phyloP scores from a whole-genome alignment of 2,329 filamentous ascomycete species.

The Aspergillus sp. region DNA sequence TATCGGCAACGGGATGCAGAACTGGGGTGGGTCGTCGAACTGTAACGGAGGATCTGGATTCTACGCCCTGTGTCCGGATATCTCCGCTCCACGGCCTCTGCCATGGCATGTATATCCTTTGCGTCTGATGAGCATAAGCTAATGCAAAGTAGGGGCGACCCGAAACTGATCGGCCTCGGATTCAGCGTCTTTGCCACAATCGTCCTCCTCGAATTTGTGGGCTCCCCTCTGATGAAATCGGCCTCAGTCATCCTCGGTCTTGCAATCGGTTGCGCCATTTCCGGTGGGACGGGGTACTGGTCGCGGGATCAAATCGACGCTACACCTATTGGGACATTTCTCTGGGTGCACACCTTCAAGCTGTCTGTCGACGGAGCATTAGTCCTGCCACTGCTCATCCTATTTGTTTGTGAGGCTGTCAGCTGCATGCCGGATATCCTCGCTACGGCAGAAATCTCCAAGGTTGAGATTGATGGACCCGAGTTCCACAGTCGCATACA shows the following conservation, averaged over 20 bases:
- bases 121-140: background rate
- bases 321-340: slow-evolving; percentile 67
- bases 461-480: slow-evolving; percentile 64
- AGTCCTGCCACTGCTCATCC: slow-evolving; percentile 61
- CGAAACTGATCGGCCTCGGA: slow-evolving; percentile 78
- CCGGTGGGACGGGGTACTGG: slow-evolving; percentile 78
- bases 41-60: slow-evolving; percentile 63
- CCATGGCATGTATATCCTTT: slow-evolving; percentile 58
- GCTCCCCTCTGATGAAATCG: slow-evolving; percentile 82
- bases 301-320: slow-evolving; percentile 71
- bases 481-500: slow-evolving; percentile 69
- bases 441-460: slow-evolving; percentile 66
- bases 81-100: slow-evolving; percentile 70
- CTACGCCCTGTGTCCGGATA: slow-evolving; percentile 68
- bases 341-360: slow-evolving; percentile 70
- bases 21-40: slow-evolving; percentile 68
- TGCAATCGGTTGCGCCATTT: slow-evolving; percentile 77
- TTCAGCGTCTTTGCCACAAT: slow-evolving; percentile 82
- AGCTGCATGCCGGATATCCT: slow-evolving; percentile 73
- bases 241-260: slow-evolving; percentile 76
- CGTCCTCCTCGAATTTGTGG: slow-evolving; percentile 79
- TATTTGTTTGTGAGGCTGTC: slow-evolving; percentile 66
- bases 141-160: slow-evolving; percentile 56
- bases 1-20: slow-evolving; percentile 71
- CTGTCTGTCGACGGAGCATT: slow-evolving; percentile 66